Evolutionary conservation across 495 filamentous ascomycete genomes (phyloP).

Genomic region (Tricharina praecox): DNA sequence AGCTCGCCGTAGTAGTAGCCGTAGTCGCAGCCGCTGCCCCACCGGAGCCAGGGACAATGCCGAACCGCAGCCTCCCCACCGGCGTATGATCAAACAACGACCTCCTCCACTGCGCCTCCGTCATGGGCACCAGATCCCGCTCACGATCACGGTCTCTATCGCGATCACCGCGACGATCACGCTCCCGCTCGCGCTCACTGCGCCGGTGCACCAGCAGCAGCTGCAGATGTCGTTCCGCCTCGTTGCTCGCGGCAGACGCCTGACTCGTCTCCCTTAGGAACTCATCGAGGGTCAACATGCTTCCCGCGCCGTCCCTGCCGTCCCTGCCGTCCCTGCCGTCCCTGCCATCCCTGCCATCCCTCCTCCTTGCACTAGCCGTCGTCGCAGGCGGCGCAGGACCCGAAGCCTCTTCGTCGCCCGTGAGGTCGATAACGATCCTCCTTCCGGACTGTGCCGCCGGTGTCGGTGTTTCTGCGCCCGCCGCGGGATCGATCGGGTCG

Average conservation of each 20-base stretch:
- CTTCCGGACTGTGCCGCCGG: background rate
- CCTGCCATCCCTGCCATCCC: no score
- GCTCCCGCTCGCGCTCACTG: no score
- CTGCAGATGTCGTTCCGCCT: conserved; percentile 14
- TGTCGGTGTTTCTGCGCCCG: background rate
- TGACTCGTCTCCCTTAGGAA: conserved; percentile 20
- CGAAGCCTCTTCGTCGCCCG: background rate
- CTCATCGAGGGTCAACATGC: conserved; percentile 21
- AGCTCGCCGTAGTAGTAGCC: no score
- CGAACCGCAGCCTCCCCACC: conserved; percentile 14
- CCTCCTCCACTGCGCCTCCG: background rate
- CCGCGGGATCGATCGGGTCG: no score
- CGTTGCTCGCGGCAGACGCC: conserved; percentile 9
- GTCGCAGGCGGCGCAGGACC: conserved; percentile 4
- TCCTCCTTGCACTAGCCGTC: background rate
- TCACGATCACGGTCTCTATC: conserved; percentile 4
- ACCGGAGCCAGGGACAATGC: no score
- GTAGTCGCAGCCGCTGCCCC: no score
- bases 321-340: no score
- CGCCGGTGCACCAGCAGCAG: conserved; percentile 14
- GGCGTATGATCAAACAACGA: conserved; percentile 17
- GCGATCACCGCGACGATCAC: conserved; percentile 8
- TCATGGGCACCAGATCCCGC: no score
- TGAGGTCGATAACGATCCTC: background rate
- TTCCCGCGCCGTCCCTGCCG: no score